These are phyloP conservation scores for Quercus engelmannii DNA, from an alignment of 306 rosid species.

Conservation along the genomic window DNA sequence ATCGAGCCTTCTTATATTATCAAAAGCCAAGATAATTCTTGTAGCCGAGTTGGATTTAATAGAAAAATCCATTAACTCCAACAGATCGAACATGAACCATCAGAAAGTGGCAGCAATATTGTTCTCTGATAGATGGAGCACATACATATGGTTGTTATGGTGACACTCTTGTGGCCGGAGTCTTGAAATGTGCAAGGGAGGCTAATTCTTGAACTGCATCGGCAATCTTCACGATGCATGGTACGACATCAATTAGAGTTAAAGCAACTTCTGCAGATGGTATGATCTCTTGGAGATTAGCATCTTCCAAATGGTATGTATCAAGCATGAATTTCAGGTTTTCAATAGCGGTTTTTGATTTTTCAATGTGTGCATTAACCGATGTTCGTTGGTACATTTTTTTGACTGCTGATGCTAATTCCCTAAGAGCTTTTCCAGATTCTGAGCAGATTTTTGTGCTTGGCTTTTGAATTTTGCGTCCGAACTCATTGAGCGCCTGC, in stretches of 20 bases:
- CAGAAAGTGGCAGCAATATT: no score
- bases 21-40: no score
- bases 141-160: neutral
- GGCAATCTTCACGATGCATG: neutral
- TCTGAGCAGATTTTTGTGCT: conserved; percentile 37
- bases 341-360: conserved; percentile 25
- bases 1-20: no score
- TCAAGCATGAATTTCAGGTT: conserved; percentile 19
- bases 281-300: neutral
- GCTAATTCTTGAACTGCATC: conserved; percentile 12
- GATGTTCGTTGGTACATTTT: conserved; percentile 26
- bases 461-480: conserved; percentile 32
- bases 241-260: neutral
- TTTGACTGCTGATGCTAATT: conserved; percentile 29
- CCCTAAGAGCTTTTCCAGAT: conserved; percentile 35
- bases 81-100: no score
- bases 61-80: no score
- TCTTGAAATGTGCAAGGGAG: conserved; percentile 3
- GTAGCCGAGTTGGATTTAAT: no score
- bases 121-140: no score
- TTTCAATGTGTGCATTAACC: conserved; percentile 22
- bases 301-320: neutral
- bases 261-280: conserved; percentile 3
- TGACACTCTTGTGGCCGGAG: neutral
- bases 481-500: conserved; percentile 23